These are phyloP conservation scores for Cadophora luteo-olivacea DNA, from an alignment of 2,329 filamentous ascomycete genomes.

Conservation along the genomic window DNA sequence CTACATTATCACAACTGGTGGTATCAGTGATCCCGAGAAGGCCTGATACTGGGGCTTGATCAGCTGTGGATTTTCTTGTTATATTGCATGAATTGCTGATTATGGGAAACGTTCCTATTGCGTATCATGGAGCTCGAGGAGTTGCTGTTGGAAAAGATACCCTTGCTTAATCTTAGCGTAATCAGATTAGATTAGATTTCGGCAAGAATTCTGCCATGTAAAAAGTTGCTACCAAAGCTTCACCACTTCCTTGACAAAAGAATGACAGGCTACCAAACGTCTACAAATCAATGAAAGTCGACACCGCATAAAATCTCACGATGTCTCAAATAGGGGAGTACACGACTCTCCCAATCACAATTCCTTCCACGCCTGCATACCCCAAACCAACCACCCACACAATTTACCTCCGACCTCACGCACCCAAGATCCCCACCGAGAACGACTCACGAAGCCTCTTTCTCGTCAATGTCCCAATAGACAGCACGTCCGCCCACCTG, in stretches of 20 bases:
- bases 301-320: constrained; percentile 10
- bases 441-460: constrained; percentile 84
- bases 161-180: constrained; percentile 29
- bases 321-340: constrained; percentile 42
- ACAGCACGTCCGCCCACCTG: constrained; percentile 80
- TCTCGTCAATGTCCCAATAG: constrained; percentile 86
- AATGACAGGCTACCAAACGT: not conserved
- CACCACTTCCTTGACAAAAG: constrained; percentile 8
- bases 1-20: constrained; percentile 73
- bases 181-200: constrained; percentile 41
- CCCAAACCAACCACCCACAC: constrained; percentile 74
- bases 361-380: constrained; percentile 60
- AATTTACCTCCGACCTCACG: constrained; percentile 84
- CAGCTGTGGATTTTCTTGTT: not conserved
- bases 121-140: constrained; percentile 28
- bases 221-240: constrained; percentile 32
- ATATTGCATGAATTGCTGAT: constrained; percentile 12
- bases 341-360: constrained; percentile 40
- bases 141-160: constrained; percentile 35
- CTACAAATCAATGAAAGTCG: not conserved
- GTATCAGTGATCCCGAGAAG: constrained; percentile 72
- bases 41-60: constrained; percentile 44
- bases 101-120: not conserved
- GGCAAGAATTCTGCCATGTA: constrained; percentile 30
- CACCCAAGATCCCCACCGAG: constrained; percentile 76